Evolutionary conservation across 2,329 filamentous ascomycete genomes (phyloP).

Genomic region (Knufia petricola): DNA sequence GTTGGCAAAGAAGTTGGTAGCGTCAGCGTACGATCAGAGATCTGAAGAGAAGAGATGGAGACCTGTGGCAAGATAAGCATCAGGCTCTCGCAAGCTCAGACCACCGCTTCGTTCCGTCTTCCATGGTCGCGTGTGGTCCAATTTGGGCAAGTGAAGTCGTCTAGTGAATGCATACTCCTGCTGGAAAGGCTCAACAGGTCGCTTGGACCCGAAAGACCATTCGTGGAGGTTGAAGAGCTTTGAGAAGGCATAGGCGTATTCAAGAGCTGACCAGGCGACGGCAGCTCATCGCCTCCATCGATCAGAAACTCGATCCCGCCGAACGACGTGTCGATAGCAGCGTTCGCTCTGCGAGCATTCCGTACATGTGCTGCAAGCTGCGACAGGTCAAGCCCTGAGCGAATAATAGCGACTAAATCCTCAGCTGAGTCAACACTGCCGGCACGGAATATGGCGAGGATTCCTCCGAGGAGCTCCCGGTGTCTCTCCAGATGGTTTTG

Average conservation of each 20-base stretch:
- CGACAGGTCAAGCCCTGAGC: conserved; percentile 18
- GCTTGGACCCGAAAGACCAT: neutral
- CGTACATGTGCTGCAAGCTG: conserved; percentile 21
- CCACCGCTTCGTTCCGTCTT: too few species aligned
- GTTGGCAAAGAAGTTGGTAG: too few species aligned
- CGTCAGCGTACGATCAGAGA: too few species aligned
- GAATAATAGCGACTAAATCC: conserved; percentile 18
- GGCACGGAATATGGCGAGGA: conserved; percentile 19
- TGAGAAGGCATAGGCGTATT: neutral
- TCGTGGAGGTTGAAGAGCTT: neutral
- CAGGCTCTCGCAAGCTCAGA: too few species aligned
- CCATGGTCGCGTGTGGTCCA: too few species aligned
- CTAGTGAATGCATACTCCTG: too few species aligned
- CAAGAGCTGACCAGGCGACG: conserved; percentile 19
- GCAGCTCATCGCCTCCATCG: conserved; percentile 16
- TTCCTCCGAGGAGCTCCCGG: conserved; percentile 20
- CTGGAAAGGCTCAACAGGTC: too few species aligned
- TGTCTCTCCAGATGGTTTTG: conserved; percentile 17
- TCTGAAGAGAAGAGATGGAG: too few species aligned
- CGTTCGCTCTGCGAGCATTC: conserved; percentile 19
- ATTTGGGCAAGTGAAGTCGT: too few species aligned
- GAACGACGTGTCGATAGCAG: conserved; percentile 17
- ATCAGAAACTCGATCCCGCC: conserved; percentile 19
- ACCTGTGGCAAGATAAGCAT: too few species aligned
- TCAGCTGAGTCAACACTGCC: conserved; percentile 13